Conservation (phyloP, 164 flowering plant species). For the Umbellularia californica region DNA sequence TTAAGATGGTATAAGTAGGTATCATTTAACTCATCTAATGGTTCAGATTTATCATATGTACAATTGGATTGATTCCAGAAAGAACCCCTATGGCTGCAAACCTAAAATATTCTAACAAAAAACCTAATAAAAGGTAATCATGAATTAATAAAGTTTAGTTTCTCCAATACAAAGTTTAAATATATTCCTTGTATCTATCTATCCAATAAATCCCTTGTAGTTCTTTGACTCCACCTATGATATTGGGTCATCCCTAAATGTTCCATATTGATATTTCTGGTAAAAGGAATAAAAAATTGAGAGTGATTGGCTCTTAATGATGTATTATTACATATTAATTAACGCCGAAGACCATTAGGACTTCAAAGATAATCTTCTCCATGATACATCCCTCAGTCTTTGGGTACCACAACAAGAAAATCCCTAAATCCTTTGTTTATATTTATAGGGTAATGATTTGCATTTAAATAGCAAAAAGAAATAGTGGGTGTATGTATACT, state of each 20-base stretch:
- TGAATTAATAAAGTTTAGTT: too few relatives aligned
- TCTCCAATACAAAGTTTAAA: background rate
- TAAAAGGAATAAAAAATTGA: background rate
- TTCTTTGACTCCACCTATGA: background rate
- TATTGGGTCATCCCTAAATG: background rate
- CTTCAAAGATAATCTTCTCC: background rate
- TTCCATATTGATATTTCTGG: background rate
- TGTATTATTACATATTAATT: background rate
- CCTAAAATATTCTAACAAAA: too few relatives aligned
- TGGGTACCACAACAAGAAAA: background rate
- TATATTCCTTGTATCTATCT: background rate
- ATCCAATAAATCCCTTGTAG: background rate
- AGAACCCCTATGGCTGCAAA: too few relatives aligned
- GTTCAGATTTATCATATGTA: too few relatives aligned
- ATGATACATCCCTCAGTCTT: background rate
- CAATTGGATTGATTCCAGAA: too few relatives aligned
- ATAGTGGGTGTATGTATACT: background rate
- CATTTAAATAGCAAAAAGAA: background rate
- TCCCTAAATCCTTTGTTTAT: background rate
- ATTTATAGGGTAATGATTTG: background rate
- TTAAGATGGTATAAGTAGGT: too few relatives aligned
- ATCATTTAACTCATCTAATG: too few relatives aligned
- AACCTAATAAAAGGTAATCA: too few relatives aligned
- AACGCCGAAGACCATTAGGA: background rate
- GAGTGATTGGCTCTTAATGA: background rate